A percentile compares a stretch with the other conserved stretches of the same genome.
Evolutionary conservation across 179 eudicot genomes (phyloP).

Genomic region (Beta corolliflora): DNA sequence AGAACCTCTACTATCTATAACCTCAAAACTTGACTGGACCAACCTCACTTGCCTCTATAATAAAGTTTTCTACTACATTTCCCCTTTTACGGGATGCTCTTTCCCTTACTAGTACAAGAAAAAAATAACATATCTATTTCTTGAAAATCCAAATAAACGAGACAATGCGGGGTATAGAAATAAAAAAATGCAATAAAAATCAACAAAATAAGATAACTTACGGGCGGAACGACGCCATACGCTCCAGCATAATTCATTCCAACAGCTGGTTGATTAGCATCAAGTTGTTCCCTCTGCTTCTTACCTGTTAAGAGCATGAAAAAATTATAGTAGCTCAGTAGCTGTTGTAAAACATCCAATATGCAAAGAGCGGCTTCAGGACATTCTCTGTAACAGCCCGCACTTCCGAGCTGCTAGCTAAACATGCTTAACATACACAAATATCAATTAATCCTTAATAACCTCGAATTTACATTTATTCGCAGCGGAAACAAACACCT

Average conservation of each 20-base stretch:
- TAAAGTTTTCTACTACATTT: background rate
- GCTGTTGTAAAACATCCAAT: background rate
- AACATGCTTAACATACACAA: no score
- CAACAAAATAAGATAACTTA: constrained; percentile 37
- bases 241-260: constrained; percentile 64
- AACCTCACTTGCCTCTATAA: background rate
- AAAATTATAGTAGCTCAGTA: background rate
- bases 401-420: no score
- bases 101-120: background rate
- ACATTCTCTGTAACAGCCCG: no score
- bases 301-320: constrained; percentile 48
- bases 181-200: background rate
- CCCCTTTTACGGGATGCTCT: background rate
- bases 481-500: no score
- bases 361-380: background rate
- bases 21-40: constrained; percentile 1
- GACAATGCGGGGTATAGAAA: background rate
- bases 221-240: constrained; percentile 74
- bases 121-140: background rate
- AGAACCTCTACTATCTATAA: background rate
- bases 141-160: background rate
- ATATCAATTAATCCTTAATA: no score
- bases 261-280: constrained; percentile 67
- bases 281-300: constrained; percentile 81
- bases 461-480: no score